Conservation (phyloP, 2,329 filamentous ascomycete species). For the Colletotrichum tropicicola region DNA sequence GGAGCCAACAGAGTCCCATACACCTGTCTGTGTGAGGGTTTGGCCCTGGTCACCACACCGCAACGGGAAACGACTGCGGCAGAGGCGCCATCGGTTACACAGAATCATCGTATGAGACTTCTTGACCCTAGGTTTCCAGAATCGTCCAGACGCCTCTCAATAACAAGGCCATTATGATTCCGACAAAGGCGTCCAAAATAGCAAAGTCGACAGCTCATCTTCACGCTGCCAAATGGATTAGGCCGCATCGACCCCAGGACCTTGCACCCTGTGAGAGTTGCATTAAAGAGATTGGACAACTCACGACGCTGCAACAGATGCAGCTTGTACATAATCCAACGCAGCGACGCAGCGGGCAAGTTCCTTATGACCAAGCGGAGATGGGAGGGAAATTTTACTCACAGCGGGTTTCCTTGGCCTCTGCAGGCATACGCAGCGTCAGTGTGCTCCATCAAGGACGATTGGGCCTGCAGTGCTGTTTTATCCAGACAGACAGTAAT, state of each 20-base stretch:
- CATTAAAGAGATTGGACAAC: slow-evolving; percentile 32
- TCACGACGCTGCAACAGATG: slow-evolving; percentile 30
- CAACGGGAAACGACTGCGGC: not conserved
- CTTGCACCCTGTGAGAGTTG: slow-evolving; percentile 31
- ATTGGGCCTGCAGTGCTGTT: slow-evolving; percentile 31
- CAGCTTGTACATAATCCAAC: slow-evolving; percentile 16
- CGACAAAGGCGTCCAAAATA: not conserved
- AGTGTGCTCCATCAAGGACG: slow-evolving; percentile 10
- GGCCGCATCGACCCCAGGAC: slow-evolving; percentile 24
- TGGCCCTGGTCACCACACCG: slow-evolving; percentile 12
- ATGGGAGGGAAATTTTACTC: slow-evolving; percentile 23
- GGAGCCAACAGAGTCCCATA: not conserved
- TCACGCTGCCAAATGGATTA: slow-evolving; percentile 19
- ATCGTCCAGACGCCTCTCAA: not conserved
- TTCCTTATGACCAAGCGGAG: slow-evolving; percentile 20
- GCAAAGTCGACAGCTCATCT: slow-evolving; percentile 24
- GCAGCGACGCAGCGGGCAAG: slow-evolving; percentile 6
- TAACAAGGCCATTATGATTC: not conserved
- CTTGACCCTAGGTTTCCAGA: not conserved
- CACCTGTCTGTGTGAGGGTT: slow-evolving; percentile 15
- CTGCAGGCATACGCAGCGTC: not conserved
- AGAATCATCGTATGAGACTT: not conserved
- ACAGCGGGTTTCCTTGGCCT: slow-evolving; percentile 17
- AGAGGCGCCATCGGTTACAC: not conserved
- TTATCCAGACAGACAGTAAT: slow-evolving; percentile 40